Evolutionary conservation across 345 rosid genomes (phyloP), one percentile per base, ranked within the genome.

Genomic region (Mallotus nudiflorus): DNA sequence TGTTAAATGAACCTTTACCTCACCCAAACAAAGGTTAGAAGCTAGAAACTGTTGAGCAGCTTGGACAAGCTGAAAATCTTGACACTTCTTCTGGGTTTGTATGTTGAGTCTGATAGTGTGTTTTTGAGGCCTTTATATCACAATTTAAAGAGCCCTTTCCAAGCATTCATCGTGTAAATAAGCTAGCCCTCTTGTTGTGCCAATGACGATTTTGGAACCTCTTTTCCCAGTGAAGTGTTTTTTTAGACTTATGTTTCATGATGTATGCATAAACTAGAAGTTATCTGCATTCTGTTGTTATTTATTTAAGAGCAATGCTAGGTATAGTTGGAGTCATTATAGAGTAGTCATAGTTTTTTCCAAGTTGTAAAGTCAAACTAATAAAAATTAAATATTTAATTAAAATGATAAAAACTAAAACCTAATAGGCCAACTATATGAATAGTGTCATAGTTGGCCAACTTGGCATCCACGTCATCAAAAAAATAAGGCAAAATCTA

Each of bases 121-220:
- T 68, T 68, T 24, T 68, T 24, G 2, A 6, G 6, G 72, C 63
- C 61, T 68, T 68, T 12, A 68, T 63, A 39, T 68, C 72, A 29
- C 72, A 68, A 10, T 67, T n/a, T 33, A 63, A 54, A 68, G 33
- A 28, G 55, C 53, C 72, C 72, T 55, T 20, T 68, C 72, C 20
- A 68, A 28, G 52, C 72, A 68, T 39, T 68, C 72, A 39, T 68
- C 62, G 27, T 68, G 72, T 9, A 68, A 16, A 68, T 68, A 68
- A 3, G 72, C 51, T 4, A 68, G 51, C 20, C 63, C 72, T 55
- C 46, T 68, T 10, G 72, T 63, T 37, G 72, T 68, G 22, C 72
- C 72, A 19, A 55, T 10, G 10, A 63, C 72, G 15, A 68, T 56
- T 18, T 68, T 24, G 37, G 37, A 54, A 54, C 16, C 72, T 68